These are phyloP conservation scores for Nannizzia gypsea DNA, from an alignment of 2,329 filamentous ascomycete genomes.

Conservation along the genomic window DNA sequence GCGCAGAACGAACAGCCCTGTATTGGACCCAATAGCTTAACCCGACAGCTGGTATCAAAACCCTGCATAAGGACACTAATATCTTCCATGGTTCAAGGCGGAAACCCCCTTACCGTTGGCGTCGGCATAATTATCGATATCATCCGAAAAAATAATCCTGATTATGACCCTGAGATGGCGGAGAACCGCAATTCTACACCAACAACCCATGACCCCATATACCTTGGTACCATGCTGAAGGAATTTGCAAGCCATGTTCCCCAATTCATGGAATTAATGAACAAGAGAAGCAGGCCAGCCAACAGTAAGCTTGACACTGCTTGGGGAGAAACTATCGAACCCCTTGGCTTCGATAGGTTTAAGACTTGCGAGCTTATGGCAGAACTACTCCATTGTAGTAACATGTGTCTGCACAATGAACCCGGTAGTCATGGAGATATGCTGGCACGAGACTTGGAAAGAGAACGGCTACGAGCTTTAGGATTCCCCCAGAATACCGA, in stretches of 20 bases:
- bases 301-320: constrained; percentile 56
- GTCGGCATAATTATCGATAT: constrained; percentile 98
- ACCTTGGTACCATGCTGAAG: constrained; percentile 77
- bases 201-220: constrained; percentile 84
- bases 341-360: constrained; percentile 91
- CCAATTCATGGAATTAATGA: constrained; percentile 83
- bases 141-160: constrained; percentile 97
- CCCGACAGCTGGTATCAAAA: constrained; percentile 82
- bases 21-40: constrained; percentile 94
- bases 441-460: constrained; percentile 63
- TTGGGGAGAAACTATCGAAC: constrained; percentile 83
- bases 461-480: constrained; percentile 62
- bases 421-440: constrained; percentile 80
- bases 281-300: neutral
- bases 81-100: constrained; percentile 79
- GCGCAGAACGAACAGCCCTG: constrained; percentile 98
- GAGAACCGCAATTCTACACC: constrained; percentile 67
- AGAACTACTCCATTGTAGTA: constrained; percentile 91
- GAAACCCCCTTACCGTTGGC: constrained; percentile 87
- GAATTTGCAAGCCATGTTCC: constrained; percentile 85
- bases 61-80: constrained; percentile 76
- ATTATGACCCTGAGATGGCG: constrained; percentile 89
- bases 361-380: constrained; percentile 99
- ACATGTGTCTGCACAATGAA: constrained; percentile 94
- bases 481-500: constrained; percentile 50